phyloP scores from a whole-genome alignment of 352 stramenopile genomes.

The Pilasporangium apinafurcum region DNA sequence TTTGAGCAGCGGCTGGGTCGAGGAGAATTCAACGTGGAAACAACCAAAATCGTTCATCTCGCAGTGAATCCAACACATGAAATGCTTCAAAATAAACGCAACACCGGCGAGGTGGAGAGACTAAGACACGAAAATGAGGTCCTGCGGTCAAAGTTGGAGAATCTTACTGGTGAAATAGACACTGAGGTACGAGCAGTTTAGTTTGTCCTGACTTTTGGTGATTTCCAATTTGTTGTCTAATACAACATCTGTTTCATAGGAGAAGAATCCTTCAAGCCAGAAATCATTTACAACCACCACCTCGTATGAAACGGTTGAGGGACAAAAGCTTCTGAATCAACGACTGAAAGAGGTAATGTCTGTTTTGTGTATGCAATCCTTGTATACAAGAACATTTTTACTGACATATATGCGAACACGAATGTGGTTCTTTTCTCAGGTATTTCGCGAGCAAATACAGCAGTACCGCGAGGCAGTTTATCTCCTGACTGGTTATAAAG shows the following conservation, averaged over 20 bases:
- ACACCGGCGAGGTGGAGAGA: slow-evolving; percentile 28
- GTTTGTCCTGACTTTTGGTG: background rate
- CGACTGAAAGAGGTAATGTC: slow-evolving; percentile 80
- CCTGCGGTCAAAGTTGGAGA: slow-evolving; percentile 39
- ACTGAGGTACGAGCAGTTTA: slow-evolving; percentile 15
- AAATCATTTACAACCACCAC: slow-evolving; percentile 61
- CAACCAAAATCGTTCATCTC: slow-evolving; percentile 85
- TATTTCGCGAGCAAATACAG: slow-evolving; percentile 85
- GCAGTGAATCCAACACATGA: slow-evolving; percentile 79
- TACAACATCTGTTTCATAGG: background rate
- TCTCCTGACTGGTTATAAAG: slow-evolving; percentile 84
- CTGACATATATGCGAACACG: too few species aligned
- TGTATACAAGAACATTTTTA: too few species aligned
- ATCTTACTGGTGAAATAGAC: slow-evolving; percentile 18
- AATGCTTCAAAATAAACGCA: slow-evolving; percentile 36
- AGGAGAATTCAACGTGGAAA: slow-evolving; percentile 75
- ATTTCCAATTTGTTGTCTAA: background rate
- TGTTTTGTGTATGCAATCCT: too few species aligned
- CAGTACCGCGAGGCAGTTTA: slow-evolving; percentile 88
- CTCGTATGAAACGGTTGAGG: slow-evolving; percentile 82
- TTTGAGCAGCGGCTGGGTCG: slow-evolving; percentile 69
- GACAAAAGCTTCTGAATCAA: slow-evolving; percentile 83
- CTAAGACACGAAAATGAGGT: slow-evolving; percentile 46
- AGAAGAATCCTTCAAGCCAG: slow-evolving; percentile 6
- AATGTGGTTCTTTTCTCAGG: too few species aligned